Evolutionary conservation across 2,329 filamentous ascomycete genomes (phyloP), one percentile per base, ranked within the genome.

Genomic region (Gnomoniopsis sp.): DNA sequence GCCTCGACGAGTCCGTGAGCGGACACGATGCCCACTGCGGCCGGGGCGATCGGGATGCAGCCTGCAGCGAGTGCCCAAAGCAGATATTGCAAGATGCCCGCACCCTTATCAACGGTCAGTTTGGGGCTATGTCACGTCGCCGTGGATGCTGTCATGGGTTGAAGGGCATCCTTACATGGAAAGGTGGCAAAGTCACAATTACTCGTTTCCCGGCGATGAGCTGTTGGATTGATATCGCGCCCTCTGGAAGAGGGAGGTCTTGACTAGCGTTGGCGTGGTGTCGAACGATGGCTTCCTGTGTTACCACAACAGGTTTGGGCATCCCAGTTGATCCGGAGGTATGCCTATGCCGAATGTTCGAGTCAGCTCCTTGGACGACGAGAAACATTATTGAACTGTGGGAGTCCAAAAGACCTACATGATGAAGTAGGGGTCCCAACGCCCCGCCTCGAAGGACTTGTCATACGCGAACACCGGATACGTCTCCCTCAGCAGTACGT

Each of bases 121-220:
- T 11, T 26, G n/a, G 7, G 1, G 8, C n/a, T n/a, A n/a, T n/a
- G n/a, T n/a, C n/a, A n/a, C n/a, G n/a, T n/a, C n/a, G n/a, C n/a
- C n/a, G n/a, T n/a, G n/a, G n/a, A n/a, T n/a, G n/a, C n/a, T n/a
- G n/a, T n/a, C n/a, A n/a, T n/a, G n/a, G n/a, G n/a, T n/a, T n/a
- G n/a, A n/a, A n/a, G n/a, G n/a, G n/a, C n/a, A n/a, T n/a, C n/a
- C 57, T 46, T 30, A 59, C 57, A 61, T 75, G 74, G 46, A 76
- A 77, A 3, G 71, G 69, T 2, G 75, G 74, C 30, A 75, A 55
- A 1, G 68, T 68, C 3, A 65, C 63, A 30, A 75, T 63, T 3
- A 74, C 59, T 11, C 71, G 63, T 49, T 72, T 72, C 0, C 69
- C 68, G 17, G 62, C 62, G 19, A 53, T 54, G 30, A 65, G n/a